These are phyloP conservation scores for Trypanosomatidae sp. DNA, from an alignment of 208 protist genomes.

Conservation along the genomic window DNA sequence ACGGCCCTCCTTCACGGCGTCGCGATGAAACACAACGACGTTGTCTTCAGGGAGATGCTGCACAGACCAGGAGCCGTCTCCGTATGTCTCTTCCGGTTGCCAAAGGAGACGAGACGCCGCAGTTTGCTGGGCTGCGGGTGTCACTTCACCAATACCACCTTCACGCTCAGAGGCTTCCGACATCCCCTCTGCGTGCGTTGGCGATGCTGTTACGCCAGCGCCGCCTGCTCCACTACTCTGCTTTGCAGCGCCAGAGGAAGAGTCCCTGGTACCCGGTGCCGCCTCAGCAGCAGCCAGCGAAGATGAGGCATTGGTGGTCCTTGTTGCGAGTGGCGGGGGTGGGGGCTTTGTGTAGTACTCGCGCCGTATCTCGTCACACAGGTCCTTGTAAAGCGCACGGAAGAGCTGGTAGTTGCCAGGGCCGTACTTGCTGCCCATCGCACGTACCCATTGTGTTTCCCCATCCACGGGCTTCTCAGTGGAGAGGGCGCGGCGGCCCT, in stretches of 20 bases:
- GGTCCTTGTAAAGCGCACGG: slow-evolving; percentile 76
- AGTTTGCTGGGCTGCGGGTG: not conserved
- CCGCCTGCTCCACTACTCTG: not conserved
- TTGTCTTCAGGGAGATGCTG: slow-evolving; percentile 46
- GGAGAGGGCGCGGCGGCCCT: slow-evolving; percentile 12
- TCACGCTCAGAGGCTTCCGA: not conserved
- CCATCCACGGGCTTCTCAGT: slow-evolving; percentile 26
- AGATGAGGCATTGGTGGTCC: slow-evolving; percentile 2
- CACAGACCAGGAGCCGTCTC: slow-evolving; percentile 48
- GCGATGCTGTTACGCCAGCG: not conserved
- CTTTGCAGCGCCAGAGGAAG: not conserved
- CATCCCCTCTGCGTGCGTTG: not conserved
- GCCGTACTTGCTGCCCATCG: slow-evolving; percentile 64
- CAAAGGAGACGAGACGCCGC: not conserved
- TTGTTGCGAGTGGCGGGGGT: slow-evolving; percentile 31
- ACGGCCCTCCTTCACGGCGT: slow-evolving; percentile 33
- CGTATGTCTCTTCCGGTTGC: slow-evolving; percentile 16
- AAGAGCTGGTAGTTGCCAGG: slow-evolving; percentile 73
- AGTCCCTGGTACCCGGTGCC: not conserved
- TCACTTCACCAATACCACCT: not conserved
- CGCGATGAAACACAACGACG: slow-evolving; percentile 46
- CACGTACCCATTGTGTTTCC: slow-evolving; percentile 33
- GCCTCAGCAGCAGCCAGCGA: not conserved
- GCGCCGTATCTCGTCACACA: slow-evolving; percentile 77
- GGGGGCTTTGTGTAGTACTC: slow-evolving; percentile 74